Evolutionary conservation across 129 eudicot species (phyloP).

Genomic region (Centaurea solstitialis): DNA sequence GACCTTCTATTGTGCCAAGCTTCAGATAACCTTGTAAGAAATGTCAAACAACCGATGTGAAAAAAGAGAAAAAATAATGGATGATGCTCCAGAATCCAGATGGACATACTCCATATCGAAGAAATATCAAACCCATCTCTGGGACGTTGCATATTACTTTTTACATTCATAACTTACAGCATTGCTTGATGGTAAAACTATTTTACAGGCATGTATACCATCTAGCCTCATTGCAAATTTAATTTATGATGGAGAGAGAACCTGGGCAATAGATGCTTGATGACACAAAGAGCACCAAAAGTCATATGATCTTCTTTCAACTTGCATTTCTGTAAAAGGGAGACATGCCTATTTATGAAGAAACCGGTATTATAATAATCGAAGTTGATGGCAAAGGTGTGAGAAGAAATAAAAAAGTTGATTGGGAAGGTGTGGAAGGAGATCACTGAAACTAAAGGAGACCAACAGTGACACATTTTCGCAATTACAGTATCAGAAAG

Average conservation of each 20-base stretch:
- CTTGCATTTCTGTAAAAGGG: slow-evolving; percentile 75
- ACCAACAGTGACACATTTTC: neutral
- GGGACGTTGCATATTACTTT: neutral
- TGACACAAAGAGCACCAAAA: slow-evolving; percentile 87
- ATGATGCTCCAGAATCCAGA: neutral
- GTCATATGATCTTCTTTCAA: slow-evolving; percentile 87
- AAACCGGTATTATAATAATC: neutral
- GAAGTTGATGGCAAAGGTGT: neutral
- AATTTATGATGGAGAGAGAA: slow-evolving; percentile 13
- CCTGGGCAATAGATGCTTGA: slow-evolving; percentile 98
- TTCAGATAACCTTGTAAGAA: slow-evolving; percentile 72
- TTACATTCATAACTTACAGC: neutral
- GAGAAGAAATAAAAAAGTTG: neutral
- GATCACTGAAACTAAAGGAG: neutral
- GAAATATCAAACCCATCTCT: neutral
- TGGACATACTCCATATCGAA: neutral
- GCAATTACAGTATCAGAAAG: neutral
- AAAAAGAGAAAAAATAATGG: neutral
- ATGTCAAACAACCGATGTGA: slow-evolving; percentile 15
- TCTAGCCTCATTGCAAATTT: slow-evolving; percentile 10
- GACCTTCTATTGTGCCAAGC: slow-evolving; percentile 89
- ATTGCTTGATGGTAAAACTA: neutral
- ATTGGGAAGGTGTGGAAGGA: neutral
- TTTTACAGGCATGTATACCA: slow-evolving; percentile 14
- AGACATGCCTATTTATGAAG: slow-evolving; percentile 12